These are phyloP conservation scores for Peronospora tabacina DNA, from an alignment of 352 stramenopile species.

Conservation along the genomic window DNA sequence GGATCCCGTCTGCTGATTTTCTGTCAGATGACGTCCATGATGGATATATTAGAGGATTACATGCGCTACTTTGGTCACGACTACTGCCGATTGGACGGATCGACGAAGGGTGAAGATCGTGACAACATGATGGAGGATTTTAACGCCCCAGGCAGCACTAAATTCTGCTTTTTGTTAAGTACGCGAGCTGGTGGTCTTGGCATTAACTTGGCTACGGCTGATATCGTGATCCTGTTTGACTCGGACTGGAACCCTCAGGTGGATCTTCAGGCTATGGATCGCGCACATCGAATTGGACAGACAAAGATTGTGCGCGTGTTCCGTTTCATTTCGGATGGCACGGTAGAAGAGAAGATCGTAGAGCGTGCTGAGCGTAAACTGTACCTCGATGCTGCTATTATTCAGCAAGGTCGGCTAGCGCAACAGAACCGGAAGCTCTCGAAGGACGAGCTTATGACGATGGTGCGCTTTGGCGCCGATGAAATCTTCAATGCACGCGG, in stretches of 20 bases:
- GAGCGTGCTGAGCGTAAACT: slow-evolving; percentile 97
- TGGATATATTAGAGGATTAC: slow-evolving; percentile 99
- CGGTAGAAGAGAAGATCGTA: slow-evolving; percentile 99
- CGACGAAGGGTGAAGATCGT: slow-evolving; percentile 80
- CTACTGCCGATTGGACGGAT: slow-evolving; percentile 80
- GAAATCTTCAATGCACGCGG: slow-evolving; percentile 86
- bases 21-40: slow-evolving; percentile 99
- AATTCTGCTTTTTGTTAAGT: slow-evolving; percentile 97
- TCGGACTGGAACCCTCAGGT: slow-evolving; percentile 98
- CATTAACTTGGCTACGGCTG: slow-evolving; percentile 98
- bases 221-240: slow-evolving; percentile 98
- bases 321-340: slow-evolving; percentile 95
- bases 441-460: slow-evolving; percentile 97
- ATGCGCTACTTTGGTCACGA: slow-evolving; percentile 87
- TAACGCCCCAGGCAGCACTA: slow-evolving; percentile 92
- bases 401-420: slow-evolving; percentile 96
- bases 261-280: slow-evolving; percentile 98
- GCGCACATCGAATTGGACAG: slow-evolving; percentile 97
- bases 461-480: slow-evolving; percentile 88
- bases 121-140: slow-evolving; percentile 96
- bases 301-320: slow-evolving; percentile 98
- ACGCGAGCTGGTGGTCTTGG: slow-evolving; percentile 94
- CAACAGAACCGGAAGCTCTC: slow-evolving; percentile 88
- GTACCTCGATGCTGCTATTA: slow-evolving; percentile 97
- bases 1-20: slow-evolving; percentile 97